Base-by-base conservation (phyloP, 2,329 filamentous ascomycete species). In the Fusarium torreyae region DNA sequence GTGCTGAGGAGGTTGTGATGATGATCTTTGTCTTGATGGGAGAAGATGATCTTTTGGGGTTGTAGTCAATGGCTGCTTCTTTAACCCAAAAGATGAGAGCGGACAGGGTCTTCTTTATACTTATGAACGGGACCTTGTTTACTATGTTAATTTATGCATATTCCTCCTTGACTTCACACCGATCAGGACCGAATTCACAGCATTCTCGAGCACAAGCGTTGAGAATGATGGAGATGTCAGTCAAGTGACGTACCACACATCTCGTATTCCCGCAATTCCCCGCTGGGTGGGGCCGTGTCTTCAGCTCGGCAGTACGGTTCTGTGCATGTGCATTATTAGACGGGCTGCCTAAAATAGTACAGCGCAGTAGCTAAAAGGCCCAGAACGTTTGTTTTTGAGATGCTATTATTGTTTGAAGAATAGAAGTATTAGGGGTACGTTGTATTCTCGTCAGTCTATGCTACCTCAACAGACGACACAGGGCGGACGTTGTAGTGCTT, bases 191-290 rank as follows among this genome's bases (percentile, higher is more conserved):
- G 40, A 57, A 68, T 71, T 57, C 60, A 63, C 63, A 59, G 50
- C 71, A 66, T 65, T 68, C 63, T 70, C 54, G 31, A 63, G 53
- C 65, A 57, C 58, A 44, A 49, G 50, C 46, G 20, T 36, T 50
- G 54, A 66, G 57, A 68, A 52, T 63, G 48, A 49, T 50, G 60
- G 46, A 49, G 22, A 22, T 45, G 26, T 59, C 42, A 65, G 60
- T 51, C 69, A 57, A 68, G 69, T 74, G 71, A 74, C 71, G 71
- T 74, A 66, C 71, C 61, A 72, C 70, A 53, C 55, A 71, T 71
- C 71, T 74, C 71, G 71, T 73, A 73, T 74, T 69, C 52, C 60
- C 57, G 46, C 71, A 57, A 67, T 66, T 63, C 60, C 14, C n/a
- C 34, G 33, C 45, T 39, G 33, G 40, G 48, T 54, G 53, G 58